Base-by-base conservation (phyloP, 1,139 yeast species). In the Trichomonascaceae sp. region DNA sequence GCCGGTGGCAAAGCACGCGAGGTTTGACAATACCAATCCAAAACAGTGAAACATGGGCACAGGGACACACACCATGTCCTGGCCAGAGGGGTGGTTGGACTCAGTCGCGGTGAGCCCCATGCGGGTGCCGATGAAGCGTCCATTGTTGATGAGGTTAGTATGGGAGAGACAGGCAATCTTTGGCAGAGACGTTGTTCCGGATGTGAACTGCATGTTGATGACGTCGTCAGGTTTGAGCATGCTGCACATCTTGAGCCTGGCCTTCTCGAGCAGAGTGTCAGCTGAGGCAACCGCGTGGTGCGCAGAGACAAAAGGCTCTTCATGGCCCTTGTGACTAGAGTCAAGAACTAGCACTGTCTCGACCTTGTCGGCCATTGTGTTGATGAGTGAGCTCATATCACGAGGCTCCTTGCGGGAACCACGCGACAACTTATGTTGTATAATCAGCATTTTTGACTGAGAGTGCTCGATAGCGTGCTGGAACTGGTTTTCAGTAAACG, bases 31-130 rank as follows among this genome's bases (percentile, higher is more conserved):
- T 2, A 54, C 56, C n/a, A 54, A 43, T 5, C 59, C 59, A 36
- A 54, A 54, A 38, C 58, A 54, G 37, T 54, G 59, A 37, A 52
- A 54, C 56, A 54, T 48, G 18, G 59, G 59, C 9, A 54, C 59
- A 2, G 58, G 56, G n/a, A 48, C 40, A 37, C 57, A 52, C 26
- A 54, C 27, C 16, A 43, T 45, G 37, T 54, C 59, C 29, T 50
- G 54, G 8, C 47, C 45, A 6, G 50, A 36, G n/a, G 53, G 54
- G 28, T 50, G 51, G 20, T 32, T 26, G 3, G 48, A 38, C 4
- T 41, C 15, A 3, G 47, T 38, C 5, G 53, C 47, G 2, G 45
- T 37, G 16, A 54, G 44, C 5, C 50, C 51, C 51, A 54, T 46
- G 9, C 55, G 45, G 22, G 36, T 25, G 23, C 54, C 59, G 31